phyloP scores from a whole-genome alignment of 2,329 filamentous ascomycete genomes.

The Trichoderma koningiopsis region DNA sequence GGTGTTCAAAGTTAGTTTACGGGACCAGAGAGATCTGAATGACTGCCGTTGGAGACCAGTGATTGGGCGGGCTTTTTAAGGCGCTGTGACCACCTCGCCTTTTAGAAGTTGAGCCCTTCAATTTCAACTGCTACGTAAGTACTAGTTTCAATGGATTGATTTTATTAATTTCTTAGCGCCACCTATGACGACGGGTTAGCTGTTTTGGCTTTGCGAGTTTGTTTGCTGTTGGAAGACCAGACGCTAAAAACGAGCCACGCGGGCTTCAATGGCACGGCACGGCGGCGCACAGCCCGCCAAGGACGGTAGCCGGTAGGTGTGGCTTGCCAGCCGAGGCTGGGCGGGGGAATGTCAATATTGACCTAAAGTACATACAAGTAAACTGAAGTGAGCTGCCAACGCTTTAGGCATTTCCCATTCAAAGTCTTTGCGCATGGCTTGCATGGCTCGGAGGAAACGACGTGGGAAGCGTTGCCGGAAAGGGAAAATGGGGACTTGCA shows the following conservation, averaged over 20 bases:
- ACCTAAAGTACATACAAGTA: too few relatives aligned
- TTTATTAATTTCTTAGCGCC: not conserved
- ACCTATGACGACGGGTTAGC: not conserved
- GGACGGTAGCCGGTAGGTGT: not conserved
- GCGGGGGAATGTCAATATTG: too few relatives aligned
- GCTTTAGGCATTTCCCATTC: too few relatives aligned
- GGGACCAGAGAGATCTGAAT: not conserved
- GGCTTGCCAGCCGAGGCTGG: not conserved
- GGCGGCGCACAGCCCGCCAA: constrained; percentile 4
- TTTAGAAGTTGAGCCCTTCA: not conserved
- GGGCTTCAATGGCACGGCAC: not conserved
- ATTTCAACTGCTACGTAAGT: not conserved
- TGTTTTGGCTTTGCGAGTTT: not conserved
- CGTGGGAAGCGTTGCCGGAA: constrained; percentile 6
- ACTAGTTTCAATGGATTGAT: too few relatives aligned
- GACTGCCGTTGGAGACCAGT: not conserved
- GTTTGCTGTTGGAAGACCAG: not conserved
- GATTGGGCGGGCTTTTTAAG: not conserved
- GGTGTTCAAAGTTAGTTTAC: not conserved
- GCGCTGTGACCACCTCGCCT: not conserved
- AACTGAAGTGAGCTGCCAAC: too few relatives aligned
- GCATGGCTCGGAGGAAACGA: constrained; percentile 10
- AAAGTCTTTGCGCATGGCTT: not conserved
- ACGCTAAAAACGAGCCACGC: not conserved
- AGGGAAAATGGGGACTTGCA: not conserved